Evolutionary conservation across 768 basidiomycete species (phyloP), one percentile per base, ranked within the genome.

Genomic region (Amanita subjunquillea): DNA sequence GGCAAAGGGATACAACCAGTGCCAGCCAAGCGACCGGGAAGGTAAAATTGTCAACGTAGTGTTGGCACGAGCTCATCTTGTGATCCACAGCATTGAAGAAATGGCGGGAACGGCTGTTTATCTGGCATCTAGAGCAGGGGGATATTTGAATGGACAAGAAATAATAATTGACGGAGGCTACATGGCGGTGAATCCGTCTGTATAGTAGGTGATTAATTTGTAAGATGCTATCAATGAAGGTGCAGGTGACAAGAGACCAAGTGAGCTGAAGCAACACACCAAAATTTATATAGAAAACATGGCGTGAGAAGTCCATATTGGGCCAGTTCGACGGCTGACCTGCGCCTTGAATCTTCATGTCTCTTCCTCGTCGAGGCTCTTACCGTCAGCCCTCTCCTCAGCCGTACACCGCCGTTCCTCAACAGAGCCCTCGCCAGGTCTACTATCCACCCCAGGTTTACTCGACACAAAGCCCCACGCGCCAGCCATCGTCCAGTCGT

Each of bases 61-160:
- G 2, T 17, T 48, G 13, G 51, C 34, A 48, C 40, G 34, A 17
- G 25, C 39, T 25, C 48, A 42, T 47, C 30, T 41, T 29, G 36
- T 10, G 20, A 22, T 22, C 43, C 10, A 27, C 48, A 89, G 87
- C 40, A 79, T 75, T 1, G 71, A 76, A 55, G 89, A 91, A 61
- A 82, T 89, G 68, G 87, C 85, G 7, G 88, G 84, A 6, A 86
- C 87, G 7, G 87, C 71, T 0, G 74, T 91, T 4, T 89, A 87
- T 63, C 75, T 91, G 4, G 83, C 77, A 6, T 87, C 87, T 8
- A 76, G 71, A 8, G 84, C 86, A 2, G 87, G 85, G 32, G 79
- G 73, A 27, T 91, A 87, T 62, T 79, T 77, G 56, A 85, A 85
- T 56, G 88, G 88, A 10, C 87, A 90, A 61, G 85, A 90, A 62